A percentile compares a stretch with the other conserved stretches of the same genome.
Conservation (phyloP, 2,329 filamentous ascomycete species). For the Aspergillus tanneri region DNA sequence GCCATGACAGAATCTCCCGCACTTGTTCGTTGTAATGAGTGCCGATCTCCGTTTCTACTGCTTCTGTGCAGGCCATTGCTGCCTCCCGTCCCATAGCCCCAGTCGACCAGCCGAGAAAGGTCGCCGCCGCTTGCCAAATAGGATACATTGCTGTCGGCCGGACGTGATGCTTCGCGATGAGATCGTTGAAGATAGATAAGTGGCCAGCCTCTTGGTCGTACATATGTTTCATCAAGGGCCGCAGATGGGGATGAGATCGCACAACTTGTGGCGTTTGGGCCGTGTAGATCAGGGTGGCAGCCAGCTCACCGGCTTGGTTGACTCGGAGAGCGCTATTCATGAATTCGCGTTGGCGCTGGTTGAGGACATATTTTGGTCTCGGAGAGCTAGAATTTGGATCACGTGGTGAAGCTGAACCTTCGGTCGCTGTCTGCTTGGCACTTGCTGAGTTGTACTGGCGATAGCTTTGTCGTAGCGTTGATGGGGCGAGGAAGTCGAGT, state of each 20-base stretch:
- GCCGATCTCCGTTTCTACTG: constrained; percentile 97
- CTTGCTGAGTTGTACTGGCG: constrained; percentile 26
- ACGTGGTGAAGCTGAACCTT: neutral
- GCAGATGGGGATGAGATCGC: constrained; percentile 78
- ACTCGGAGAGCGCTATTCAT: constrained; percentile 82
- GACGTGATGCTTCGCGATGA: constrained; percentile 82
- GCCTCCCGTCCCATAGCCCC: constrained; percentile 86
- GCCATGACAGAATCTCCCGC: constrained; percentile 75
- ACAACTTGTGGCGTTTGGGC: constrained; percentile 82
- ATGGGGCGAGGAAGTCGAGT: constrained; percentile 41
- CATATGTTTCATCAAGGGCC: constrained; percentile 94
- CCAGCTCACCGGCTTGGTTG: constrained; percentile 97
- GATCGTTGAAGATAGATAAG: constrained; percentile 77
- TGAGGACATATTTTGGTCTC: constrained; percentile 58
- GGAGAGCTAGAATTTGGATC: constrained; percentile 27
- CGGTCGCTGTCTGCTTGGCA: constrained; percentile 28
- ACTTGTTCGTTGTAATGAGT: constrained; percentile 95
- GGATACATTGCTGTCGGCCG: constrained; percentile 92
- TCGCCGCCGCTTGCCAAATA: constrained; percentile 78
- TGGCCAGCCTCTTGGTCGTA: constrained; percentile 93
- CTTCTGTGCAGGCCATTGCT: constrained; percentile 98
- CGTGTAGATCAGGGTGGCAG: constrained; percentile 89
- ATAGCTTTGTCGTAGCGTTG: constrained; percentile 25
- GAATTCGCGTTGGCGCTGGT: constrained; percentile 68
- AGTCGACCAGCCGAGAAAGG: constrained; percentile 82